Evolutionary conservation across 2,329 filamentous ascomycete species (phyloP).

Genomic region (Arthrobotrys iridis): DNA sequence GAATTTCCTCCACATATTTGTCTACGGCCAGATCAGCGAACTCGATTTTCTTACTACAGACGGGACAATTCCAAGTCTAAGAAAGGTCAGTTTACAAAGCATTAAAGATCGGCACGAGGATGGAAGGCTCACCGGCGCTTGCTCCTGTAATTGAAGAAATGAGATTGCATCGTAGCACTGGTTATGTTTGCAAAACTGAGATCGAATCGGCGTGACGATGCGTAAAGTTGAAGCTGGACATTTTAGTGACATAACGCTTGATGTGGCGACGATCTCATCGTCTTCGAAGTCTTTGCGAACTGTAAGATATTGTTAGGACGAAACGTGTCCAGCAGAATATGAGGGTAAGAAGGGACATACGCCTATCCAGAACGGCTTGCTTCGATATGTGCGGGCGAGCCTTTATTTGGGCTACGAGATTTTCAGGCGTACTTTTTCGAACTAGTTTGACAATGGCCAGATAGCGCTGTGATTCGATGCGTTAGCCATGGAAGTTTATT

Average conservation of each 20-base stretch:
- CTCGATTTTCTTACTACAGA: slow-evolving; percentile 83
- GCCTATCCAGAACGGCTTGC: slow-evolving; percentile 81
- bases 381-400: slow-evolving; percentile 78
- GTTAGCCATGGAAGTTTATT: slow-evolving; percentile 54
- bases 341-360: slow-evolving; percentile 66
- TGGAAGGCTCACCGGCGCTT: slow-evolving; percentile 71
- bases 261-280: slow-evolving; percentile 86
- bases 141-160: slow-evolving; percentile 92
- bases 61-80: slow-evolving; percentile 88
- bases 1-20: slow-evolving; percentile 89
- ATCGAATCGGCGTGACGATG: slow-evolving; percentile 81
- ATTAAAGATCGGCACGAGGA: not conserved
- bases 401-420: slow-evolving; percentile 75
- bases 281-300: slow-evolving; percentile 78
- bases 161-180: slow-evolving; percentile 95
- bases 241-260: slow-evolving; percentile 87
- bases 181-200: slow-evolving; percentile 82
- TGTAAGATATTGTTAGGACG: slow-evolving; percentile 61
- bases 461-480: slow-evolving; percentile 61
- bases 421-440: slow-evolving; percentile 74
- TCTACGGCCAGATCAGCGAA: slow-evolving; percentile 88
- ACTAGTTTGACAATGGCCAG: slow-evolving; percentile 77
- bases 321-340: slow-evolving; percentile 11
- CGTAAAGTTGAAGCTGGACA: slow-evolving; percentile 89
- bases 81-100: not conserved